Conservation (phyloP, 1,284 basidiomycete genomes). For the Boletellus dicymbophilus region DNA sequence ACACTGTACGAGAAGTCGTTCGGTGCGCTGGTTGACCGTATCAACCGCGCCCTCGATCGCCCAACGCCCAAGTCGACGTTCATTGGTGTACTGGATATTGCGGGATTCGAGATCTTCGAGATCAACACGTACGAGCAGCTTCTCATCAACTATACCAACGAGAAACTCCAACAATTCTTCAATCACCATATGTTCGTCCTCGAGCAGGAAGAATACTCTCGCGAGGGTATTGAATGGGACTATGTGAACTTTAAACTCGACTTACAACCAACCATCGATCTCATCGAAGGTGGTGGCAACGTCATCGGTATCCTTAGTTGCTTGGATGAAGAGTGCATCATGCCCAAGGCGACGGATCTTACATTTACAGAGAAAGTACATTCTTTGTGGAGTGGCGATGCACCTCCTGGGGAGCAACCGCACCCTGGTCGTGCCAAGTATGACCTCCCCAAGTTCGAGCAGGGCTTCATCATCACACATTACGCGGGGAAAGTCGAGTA, state of each 20-base stretch:
- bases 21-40: conserved; percentile 90
- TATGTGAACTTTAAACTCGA: conserved; percentile 99
- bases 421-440: conserved; percentile 86
- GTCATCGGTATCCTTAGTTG: conserved; percentile 92
- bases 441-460: conserved; percentile 84
- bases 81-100: conserved; percentile 99
- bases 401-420: conserved; percentile 47
- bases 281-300: conserved; percentile 81
- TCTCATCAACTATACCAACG: conserved; percentile 99
- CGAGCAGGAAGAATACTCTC: conserved; percentile 98
- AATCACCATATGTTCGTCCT: conserved; percentile 99
- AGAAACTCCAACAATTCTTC: conserved; percentile 97
- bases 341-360: conserved; percentile 96
- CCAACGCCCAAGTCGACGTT: conserved; percentile 94
- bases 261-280: conserved; percentile 97
- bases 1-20: conserved; percentile 98
- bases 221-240: conserved; percentile 98
- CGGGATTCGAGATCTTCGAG: conserved; percentile 97
- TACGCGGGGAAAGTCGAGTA: conserved; percentile 99
- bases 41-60: conserved; percentile 93
- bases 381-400: conserved; percentile 62
- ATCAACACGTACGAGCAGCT: conserved; percentile 96
- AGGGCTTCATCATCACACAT: conserved; percentile 95
- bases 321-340: conserved; percentile 98
- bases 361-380: conserved; percentile 96